phyloP scores from a whole-genome alignment of 2,329 filamentous ascomycete species.

The Aureobasidium sp. region DNA sequence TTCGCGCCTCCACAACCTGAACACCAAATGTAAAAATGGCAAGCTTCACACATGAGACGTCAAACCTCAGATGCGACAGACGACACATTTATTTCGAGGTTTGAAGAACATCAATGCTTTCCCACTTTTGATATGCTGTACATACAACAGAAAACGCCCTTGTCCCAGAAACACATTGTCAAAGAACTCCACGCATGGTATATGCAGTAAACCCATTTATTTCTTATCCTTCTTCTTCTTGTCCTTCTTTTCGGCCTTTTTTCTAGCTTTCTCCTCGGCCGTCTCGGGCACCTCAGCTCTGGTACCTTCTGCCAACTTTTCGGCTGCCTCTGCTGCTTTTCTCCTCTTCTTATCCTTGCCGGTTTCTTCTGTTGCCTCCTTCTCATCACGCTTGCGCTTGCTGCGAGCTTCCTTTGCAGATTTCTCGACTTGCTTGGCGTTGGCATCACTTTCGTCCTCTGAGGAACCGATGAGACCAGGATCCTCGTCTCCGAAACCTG shows the following conservation, averaged over 20 bases:
- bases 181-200: background rate
- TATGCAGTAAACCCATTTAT: background rate
- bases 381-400: slow-evolving; percentile 32
- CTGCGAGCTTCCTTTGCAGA: slow-evolving; percentile 16
- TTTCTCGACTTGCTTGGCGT: slow-evolving; percentile 14
- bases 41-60: too few species aligned
- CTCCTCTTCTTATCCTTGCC: slow-evolving; percentile 33
- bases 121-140: background rate
- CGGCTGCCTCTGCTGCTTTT: slow-evolving; percentile 17
- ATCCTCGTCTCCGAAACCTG: slow-evolving; percentile 45
- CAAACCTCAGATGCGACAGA: too few species aligned
- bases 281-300: slow-evolving; percentile 16
- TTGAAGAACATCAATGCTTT: background rate
- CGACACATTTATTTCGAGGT: too few species aligned
- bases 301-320: slow-evolving; percentile 12
- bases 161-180: background rate
- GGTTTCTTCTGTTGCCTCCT: slow-evolving; percentile 20
- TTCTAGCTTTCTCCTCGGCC: slow-evolving; percentile 27
- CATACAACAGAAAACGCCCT: background rate
- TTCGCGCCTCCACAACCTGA: too few species aligned
- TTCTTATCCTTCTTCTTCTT: slow-evolving; percentile 20
- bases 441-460: slow-evolving; percentile 29
- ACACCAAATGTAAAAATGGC: too few species aligned
- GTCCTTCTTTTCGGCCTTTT: slow-evolving; percentile 24
- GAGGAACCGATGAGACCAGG: slow-evolving; percentile 35